Evolutionary conservation across 352 stramenopile species (phyloP), one percentile per base, ranked within the genome.

Genomic region (Globisporangium rhizosaccharum): DNA sequence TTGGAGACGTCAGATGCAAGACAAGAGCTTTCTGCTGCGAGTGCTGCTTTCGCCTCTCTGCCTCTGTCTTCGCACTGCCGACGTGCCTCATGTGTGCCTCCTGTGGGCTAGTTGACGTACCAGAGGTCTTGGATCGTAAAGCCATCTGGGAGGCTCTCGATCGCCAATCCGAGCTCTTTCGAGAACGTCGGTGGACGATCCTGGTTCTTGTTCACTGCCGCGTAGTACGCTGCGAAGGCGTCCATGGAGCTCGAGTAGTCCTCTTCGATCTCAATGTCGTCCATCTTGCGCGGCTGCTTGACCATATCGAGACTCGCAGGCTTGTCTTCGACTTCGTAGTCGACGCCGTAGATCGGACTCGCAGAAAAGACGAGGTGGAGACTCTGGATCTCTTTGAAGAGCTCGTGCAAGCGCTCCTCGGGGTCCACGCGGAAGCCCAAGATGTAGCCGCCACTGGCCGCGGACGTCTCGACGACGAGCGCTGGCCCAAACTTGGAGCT

Each of bases 381-480:
- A n/a, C 78, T 88, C 61, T 87, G 80, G 53, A 95, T 87, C 65
- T 93, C 84, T 64, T 91, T 81, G 68, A 91, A 94, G 11, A 96
- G 70, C 51, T 94, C 83, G 8, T 92, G 67, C 37, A 97, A 69
- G 17, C 77, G 70, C 45, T 96, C 88, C 36, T 88, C 70, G 0
- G 92, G 92, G 59, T 97, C 90, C 30, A 98, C 67, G 18, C 87
- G 79, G 63, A 98, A 98, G 30, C 90, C 90, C 25, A 98, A 68
- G 51, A 96, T 92, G 72, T 97, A 98, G 9, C 86, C 83, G 10
- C 91, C 91, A 45, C 79, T 89, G 4, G 63, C 68, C 0, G 65
- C 63, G 1, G 79, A 91, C 1, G 92, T 98, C 66, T 97, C 89
- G 33, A 97, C 74, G 10, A 98, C 92, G 46, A 98, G 70, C 6